A percentile compares a stretch with the other conserved stretches of the same genome.
Evolutionary conservation across 169 alveolate species (phyloP).

Genomic region (Cryptosporidium viatorum): DNA sequence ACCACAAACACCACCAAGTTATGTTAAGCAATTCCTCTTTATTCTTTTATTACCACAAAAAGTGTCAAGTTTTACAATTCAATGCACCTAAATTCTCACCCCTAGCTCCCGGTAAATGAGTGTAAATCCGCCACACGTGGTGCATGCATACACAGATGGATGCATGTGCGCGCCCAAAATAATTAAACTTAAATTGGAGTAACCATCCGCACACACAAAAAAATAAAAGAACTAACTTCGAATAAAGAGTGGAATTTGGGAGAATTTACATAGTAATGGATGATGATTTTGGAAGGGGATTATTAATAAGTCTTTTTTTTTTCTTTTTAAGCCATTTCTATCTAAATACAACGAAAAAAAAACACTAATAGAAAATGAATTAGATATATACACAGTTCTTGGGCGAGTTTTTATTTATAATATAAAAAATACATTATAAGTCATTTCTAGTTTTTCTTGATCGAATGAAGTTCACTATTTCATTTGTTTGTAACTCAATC

Average conservation of each 20-base stretch:
- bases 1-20: not conserved
- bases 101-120: constrained; percentile 7
- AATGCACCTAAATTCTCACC: not conserved
- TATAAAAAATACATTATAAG: not conserved
- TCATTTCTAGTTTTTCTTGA: no score
- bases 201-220: not conserved
- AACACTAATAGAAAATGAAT: no score
- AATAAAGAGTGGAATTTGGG: not conserved
- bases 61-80: not conserved
- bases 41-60: not conserved
- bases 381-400: not conserved
- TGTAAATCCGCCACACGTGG: constrained; percentile 65
- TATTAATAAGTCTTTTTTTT: no score
- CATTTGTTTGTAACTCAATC: not conserved
- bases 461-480: not conserved
- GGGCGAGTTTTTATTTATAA: not conserved
- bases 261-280: not conserved
- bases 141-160: constrained; percentile 23
- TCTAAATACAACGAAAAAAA: no score
- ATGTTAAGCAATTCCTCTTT: not conserved
- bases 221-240: not conserved
- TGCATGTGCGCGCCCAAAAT: constrained; percentile 37
- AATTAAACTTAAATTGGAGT: not conserved
- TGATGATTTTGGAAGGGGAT: no score
- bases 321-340: no score